phyloP scores from a whole-genome alignment of 176 grass and related monocot species.

The Hsuehochloa calcarea region DNA sequence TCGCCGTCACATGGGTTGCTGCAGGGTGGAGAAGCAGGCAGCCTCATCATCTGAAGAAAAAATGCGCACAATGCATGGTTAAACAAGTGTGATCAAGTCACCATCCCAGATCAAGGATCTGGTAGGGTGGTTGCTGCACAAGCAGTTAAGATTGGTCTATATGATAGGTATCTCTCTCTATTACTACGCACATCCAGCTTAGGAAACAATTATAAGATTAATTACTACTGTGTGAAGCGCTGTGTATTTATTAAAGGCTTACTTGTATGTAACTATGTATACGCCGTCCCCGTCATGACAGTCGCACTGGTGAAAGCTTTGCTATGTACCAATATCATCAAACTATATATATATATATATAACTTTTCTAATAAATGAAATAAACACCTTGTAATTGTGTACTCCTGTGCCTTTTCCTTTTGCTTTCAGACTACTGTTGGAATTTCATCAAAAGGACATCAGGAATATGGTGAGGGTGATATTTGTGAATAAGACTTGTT shows the following conservation, averaged over 20 bases:
- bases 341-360: constrained; percentile 29
- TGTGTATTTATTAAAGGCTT: constrained; percentile 59
- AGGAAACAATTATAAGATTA: constrained; percentile 44
- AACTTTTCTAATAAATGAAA: constrained; percentile 51
- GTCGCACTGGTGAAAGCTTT: constrained; percentile 23
- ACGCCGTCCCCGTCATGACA: constrained; percentile 40
- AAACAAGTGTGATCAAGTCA: constrained; percentile 40
- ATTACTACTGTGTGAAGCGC: constrained; percentile 43
- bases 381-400: constrained; percentile 43
- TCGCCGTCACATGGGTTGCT: constrained; percentile 51
- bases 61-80: constrained; percentile 18
- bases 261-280: constrained; percentile 51
- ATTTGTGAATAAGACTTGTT: constrained; percentile 6
- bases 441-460: constrained; percentile 13
- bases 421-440: constrained; percentile 10
- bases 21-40: constrained; percentile 34
- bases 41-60: constrained; percentile 54
- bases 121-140: constrained; percentile 62
- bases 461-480: constrained; percentile 40
- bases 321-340: constrained; percentile 42
- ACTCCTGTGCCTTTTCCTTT: constrained; percentile 18
- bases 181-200: constrained; percentile 50
- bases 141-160: constrained; percentile 51
- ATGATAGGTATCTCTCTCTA: constrained; percentile 38
- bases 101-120: constrained; percentile 54